Conservation (phyloP, 371 early-diverging fungal species). For the Dichotomocladium elegans region DNA sequence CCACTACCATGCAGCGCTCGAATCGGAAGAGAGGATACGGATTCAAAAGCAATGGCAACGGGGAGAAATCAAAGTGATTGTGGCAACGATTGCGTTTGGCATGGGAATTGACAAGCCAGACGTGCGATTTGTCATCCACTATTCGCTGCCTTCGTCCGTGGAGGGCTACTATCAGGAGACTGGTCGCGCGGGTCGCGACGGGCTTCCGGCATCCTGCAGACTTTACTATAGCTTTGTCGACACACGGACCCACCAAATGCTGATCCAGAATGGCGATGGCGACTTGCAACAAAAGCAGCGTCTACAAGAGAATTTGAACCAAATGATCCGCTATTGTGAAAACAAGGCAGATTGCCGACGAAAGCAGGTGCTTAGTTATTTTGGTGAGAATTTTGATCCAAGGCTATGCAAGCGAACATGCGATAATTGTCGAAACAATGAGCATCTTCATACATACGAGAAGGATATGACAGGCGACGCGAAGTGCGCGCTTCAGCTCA, state of each 20-base stretch:
- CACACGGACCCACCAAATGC: constrained; percentile 60
- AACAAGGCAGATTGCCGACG: constrained; percentile 94
- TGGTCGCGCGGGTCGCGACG: constrained; percentile 99
- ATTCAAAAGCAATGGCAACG: constrained; percentile 90
- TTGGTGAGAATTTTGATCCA: constrained; percentile 88
- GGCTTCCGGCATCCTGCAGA: constrained; percentile 80
- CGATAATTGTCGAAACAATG: constrained; percentile 82
- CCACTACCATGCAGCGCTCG: constrained; percentile 92
- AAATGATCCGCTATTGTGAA: constrained; percentile 94
- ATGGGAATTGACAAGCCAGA: constrained; percentile 99
- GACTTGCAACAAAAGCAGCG: constrained; percentile 81
- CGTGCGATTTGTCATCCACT: constrained; percentile 98
- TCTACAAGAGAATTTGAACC: constrained; percentile 79
- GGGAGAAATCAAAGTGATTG: constrained; percentile 67
- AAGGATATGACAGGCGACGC: constrained; percentile 38
- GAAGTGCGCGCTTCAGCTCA: constrained; percentile 45
- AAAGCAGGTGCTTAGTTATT: constrained; percentile 89
- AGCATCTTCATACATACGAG: constrained; percentile 8
- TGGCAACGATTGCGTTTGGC: constrained; percentile 49
- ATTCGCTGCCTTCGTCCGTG: constrained; percentile 90
- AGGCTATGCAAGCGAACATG: constrained; percentile 80
- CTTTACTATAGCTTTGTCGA: constrained; percentile 89
- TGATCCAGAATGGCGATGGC: constrained; percentile 84
- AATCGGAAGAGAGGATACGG: constrained; percentile 74
- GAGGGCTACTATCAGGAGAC: constrained; percentile 99